Evolutionary conservation across 352 stramenopile species (phyloP).

Genomic region (Paralagenidium karlingii): DNA sequence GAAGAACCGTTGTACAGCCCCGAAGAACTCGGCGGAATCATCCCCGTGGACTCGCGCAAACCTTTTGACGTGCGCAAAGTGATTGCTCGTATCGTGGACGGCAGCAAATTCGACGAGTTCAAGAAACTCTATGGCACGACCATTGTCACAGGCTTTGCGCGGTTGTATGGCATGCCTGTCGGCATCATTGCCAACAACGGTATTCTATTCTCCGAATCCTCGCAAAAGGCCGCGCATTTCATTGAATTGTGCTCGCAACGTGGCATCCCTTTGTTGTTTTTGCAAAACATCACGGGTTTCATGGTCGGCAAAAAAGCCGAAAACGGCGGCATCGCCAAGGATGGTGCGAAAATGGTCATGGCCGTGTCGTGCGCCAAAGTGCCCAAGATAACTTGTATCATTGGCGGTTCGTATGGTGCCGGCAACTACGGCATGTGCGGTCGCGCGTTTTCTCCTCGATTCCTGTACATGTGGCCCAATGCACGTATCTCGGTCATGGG

Average conservation of each 20-base stretch:
- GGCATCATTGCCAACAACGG: slow-evolving; percentile 98
- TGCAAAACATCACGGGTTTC: slow-evolving; percentile 98
- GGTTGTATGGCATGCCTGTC: slow-evolving; percentile 90
- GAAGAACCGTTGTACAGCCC: slow-evolving; percentile 91
- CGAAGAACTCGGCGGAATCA: slow-evolving; percentile 88
- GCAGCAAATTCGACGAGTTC: slow-evolving; percentile 96
- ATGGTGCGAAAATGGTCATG: slow-evolving; percentile 94
- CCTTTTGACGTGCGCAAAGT: slow-evolving; percentile 94
- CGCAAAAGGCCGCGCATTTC: slow-evolving; percentile 94
- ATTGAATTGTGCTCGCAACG: slow-evolving; percentile 96
- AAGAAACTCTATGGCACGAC: slow-evolving; percentile 95
- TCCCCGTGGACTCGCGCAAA: slow-evolving; percentile 90
- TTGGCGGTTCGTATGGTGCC: slow-evolving; percentile 93
- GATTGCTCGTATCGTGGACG: slow-evolving; percentile 94
- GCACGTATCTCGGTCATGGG: slow-evolving; percentile 96
- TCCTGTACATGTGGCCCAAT: slow-evolving; percentile 98
- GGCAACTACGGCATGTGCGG: slow-evolving; percentile 98
- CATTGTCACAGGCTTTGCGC: slow-evolving; percentile 94
- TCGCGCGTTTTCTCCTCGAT: slow-evolving; percentile 91
- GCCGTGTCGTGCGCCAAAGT: slow-evolving; percentile 91
- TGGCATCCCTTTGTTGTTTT: slow-evolving; percentile 93
- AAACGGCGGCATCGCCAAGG: slow-evolving; percentile 94
- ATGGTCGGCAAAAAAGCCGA: slow-evolving; percentile 97
- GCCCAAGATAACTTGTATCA: slow-evolving; percentile 96
- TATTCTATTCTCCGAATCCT: slow-evolving; percentile 91